These are phyloP conservation scores for Colletotrichum tropicale DNA, from an alignment of 2,329 filamentous ascomycete species.

Conservation along the genomic window DNA sequence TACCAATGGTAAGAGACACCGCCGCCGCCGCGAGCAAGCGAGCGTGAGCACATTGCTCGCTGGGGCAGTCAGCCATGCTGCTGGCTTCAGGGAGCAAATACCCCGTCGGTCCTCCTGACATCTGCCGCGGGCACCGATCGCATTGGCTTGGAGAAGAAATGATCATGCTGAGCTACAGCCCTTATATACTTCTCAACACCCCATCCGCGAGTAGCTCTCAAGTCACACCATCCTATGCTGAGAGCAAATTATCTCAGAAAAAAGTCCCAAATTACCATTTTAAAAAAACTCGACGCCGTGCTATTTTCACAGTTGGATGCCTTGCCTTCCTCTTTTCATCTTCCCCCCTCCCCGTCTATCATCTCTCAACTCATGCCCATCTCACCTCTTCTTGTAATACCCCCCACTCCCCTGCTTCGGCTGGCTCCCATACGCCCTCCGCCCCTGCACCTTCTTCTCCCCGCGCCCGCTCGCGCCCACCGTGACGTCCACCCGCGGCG, in stretches of 20 bases:
- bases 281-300: background rate
- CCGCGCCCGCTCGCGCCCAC: conserved; percentile 81
- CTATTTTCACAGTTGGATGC: background rate
- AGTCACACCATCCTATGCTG: background rate
- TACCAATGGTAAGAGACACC: accelerated
- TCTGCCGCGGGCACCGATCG: no score
- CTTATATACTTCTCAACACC: background rate
- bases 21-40: background rate
- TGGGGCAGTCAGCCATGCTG: background rate
- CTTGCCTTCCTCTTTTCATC: background rate
- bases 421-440: conserved; percentile 79
- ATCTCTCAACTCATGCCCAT: background rate
- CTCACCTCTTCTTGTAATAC: conserved; percentile 36
- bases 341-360: background rate
- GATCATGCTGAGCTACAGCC: no score
- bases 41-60: no score
- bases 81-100: background rate
- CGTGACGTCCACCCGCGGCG: conserved; percentile 81
- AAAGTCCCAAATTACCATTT: conserved; percentile 6
- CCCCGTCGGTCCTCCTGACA: no score
- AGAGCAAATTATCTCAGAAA: background rate
- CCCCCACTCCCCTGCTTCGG: conserved; percentile 47
- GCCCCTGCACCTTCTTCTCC: conserved; percentile 69
- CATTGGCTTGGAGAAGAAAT: no score
- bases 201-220: background rate